phyloP scores from a whole-genome alignment of 2,329 filamentous ascomycete species.

The Phialophora chinensis region DNA sequence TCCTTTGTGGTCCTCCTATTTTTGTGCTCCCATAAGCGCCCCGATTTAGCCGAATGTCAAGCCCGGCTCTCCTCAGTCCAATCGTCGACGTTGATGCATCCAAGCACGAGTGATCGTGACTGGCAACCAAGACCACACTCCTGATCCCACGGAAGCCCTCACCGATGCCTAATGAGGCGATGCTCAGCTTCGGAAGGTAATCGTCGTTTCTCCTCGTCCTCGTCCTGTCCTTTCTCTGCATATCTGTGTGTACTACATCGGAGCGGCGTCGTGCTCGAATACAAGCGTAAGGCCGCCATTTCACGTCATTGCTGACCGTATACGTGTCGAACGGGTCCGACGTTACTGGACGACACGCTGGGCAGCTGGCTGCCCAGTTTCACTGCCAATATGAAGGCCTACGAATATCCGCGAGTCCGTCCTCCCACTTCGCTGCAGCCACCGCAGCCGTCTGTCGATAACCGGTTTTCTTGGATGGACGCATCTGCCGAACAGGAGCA shows the following conservation, averaged over 20 bases:
- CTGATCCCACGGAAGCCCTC: constrained; percentile 16
- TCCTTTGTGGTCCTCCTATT: constrained; percentile 14
- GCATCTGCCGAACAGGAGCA: constrained; percentile 32
- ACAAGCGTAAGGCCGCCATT: constrained; percentile 19
- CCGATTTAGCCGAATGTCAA: constrained; percentile 30
- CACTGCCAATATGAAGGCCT: constrained; percentile 30
- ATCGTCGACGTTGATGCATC: constrained; percentile 32
- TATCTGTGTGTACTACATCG: constrained; percentile 9
- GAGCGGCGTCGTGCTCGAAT: constrained; percentile 8
- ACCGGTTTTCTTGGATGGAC: constrained; percentile 36
- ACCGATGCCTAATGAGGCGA: constrained; percentile 24
- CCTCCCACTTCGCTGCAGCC: constrained; percentile 31
- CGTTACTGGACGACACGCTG: neutral
- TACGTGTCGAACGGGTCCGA: constrained; percentile 13
- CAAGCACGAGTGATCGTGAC: constrained; percentile 35
- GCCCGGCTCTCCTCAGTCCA: constrained; percentile 28
- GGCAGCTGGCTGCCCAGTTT: constrained; percentile 26
- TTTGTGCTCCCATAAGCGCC: constrained; percentile 34
- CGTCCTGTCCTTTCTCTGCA: constrained; percentile 13
- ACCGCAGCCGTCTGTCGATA: constrained; percentile 21
- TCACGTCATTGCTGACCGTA: constrained; percentile 29
- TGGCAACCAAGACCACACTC: constrained; percentile 6
- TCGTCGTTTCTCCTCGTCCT: constrained; percentile 13
- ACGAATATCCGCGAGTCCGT: constrained; percentile 37
- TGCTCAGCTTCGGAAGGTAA: constrained; percentile 28